Percentiles rank a stretch among this genome's conserved stretches.
Conservation (phyloP, 305 asterid species). For the Fraxinus baroniana region DNA sequence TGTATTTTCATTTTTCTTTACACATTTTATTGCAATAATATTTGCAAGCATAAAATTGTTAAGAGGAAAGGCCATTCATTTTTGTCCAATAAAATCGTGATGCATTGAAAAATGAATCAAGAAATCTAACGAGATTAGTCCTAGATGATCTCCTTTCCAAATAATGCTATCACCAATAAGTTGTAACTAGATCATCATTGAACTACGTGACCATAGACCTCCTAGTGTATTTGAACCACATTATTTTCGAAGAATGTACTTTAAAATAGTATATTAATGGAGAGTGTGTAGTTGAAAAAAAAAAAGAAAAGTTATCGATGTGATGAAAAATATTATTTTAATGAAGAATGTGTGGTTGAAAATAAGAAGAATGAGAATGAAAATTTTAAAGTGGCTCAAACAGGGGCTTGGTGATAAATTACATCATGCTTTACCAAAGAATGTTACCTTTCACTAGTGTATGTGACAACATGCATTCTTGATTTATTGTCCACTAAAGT, state of each 20-base stretch:
- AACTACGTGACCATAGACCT: too few relatives aligned
- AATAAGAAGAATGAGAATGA: too few relatives aligned
- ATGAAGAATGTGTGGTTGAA: too few relatives aligned
- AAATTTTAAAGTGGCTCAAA: too few relatives aligned
- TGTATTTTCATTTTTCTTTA: neutral
- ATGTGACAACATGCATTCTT: neutral
- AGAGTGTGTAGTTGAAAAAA: too few relatives aligned
- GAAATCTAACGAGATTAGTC: neutral
- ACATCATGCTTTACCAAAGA: neutral
- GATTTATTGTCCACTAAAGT: neutral
- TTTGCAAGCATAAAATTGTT: neutral
- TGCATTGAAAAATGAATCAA: neutral
- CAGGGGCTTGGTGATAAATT: too few relatives aligned
- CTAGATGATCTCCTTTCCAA: neutral
- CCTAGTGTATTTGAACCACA: neutral
- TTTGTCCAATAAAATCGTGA: neutral
- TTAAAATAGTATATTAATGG: too few relatives aligned
- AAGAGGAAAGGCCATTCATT: neutral
- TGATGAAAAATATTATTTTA: too few relatives aligned
- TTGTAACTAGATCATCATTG: too few relatives aligned
- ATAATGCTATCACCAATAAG: too few relatives aligned
- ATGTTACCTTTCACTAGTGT: neutral
- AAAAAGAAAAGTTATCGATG: too few relatives aligned
- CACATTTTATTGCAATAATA: neutral
- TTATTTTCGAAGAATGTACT: too few relatives aligned